Evolutionary conservation across 495 filamentous ascomycete genomes (phyloP), one percentile per base, ranked within the genome.

Genomic region (Cudoniella acicularis): DNA sequence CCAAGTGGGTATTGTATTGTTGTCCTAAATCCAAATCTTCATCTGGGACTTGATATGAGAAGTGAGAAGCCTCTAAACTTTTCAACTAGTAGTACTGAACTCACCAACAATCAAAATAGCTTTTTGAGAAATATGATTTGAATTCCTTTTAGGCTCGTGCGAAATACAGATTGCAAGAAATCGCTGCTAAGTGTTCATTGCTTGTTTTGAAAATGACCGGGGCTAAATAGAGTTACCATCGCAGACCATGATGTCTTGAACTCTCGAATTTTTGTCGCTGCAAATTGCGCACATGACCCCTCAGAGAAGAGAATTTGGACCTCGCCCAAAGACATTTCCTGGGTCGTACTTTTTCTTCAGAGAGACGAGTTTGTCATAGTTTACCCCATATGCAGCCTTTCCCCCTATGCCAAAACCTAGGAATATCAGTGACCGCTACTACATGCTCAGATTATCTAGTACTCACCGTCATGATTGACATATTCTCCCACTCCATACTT

Each of bases 271-370:
- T 36, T 13, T 36, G 30, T 4, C 4, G 13, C 30, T 36, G 30
- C 30, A 36, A 36, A 4, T 13, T 6, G 30, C 4, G 30, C 30
- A 36, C 30, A 36, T 36, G 30, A 4, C 13, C 13, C 6, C 30
- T 36, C 13, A 36, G 13, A 36, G 4, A 36, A 36, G 13, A 36
- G 30, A 36, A 36, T 36, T 36, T 13, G 30, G 30, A 13, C 30
- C 30, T 6, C 13, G 30, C 13, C 74, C 67, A 62, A 85, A 85
- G 18, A 83, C 60, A 62, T 83, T 83, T 0, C 66, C 72, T 0
- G 81, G 79, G 59, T 85, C 81, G 55, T 83, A 84, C 53, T 77
- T 71, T 46, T 69, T 67, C 70, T 84, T 84, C 41, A 83, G 30
- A 17, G 61, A 63, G 56, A 74, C 70, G 57, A 83, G 59, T 9